Percentiles rank a stretch among this genome's conserved stretches.
These are phyloP conservation scores for Acanthamoeba healyi DNA, from an alignment of 208 protist genomes.

Conservation along the genomic window DNA sequence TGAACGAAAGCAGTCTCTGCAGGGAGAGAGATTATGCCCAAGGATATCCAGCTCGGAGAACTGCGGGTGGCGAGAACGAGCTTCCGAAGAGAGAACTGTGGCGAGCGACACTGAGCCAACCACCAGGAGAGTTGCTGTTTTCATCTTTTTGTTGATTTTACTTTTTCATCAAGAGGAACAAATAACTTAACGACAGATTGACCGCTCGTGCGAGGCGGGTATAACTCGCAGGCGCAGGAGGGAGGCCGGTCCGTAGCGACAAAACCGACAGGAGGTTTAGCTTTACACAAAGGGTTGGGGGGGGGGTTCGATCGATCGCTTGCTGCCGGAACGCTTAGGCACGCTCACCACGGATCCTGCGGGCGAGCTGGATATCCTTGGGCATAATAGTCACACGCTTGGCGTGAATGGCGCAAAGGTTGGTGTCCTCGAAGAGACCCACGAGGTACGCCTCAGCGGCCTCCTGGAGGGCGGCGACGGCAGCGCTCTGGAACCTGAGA, in stretches of 20 bases:
- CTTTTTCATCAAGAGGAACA: background rate
- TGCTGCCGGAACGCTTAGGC: constrained; percentile 88
- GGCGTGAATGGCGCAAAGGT: constrained; percentile 79
- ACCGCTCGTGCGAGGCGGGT: background rate
- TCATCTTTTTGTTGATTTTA: background rate
- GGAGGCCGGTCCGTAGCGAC: background rate
- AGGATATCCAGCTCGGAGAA: too few species aligned
- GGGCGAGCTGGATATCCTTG: constrained; percentile 98
- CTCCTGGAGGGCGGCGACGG: constrained; percentile 97
- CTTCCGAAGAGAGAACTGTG: too few species aligned
- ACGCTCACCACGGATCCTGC: constrained; percentile 97
- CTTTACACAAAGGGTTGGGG: constrained; percentile 36
- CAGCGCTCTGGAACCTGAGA: constrained; percentile 94
- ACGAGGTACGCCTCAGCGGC: constrained; percentile 93
- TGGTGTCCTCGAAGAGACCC: constrained; percentile 93
- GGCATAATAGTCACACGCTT: constrained; percentile 99
- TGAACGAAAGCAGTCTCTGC: too few species aligned
- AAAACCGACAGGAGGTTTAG: background rate
- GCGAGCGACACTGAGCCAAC: too few species aligned
- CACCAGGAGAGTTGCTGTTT: background rate
- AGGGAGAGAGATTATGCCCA: too few species aligned
- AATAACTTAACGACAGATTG: constrained; percentile 35
- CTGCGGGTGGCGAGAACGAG: too few species aligned
- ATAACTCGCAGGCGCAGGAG: constrained; percentile 8
- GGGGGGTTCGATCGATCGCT: background rate